Base-by-base conservation (phyloP, 1,284 basidiomycete species). In the Cystobasidium slooffiae region DNA sequence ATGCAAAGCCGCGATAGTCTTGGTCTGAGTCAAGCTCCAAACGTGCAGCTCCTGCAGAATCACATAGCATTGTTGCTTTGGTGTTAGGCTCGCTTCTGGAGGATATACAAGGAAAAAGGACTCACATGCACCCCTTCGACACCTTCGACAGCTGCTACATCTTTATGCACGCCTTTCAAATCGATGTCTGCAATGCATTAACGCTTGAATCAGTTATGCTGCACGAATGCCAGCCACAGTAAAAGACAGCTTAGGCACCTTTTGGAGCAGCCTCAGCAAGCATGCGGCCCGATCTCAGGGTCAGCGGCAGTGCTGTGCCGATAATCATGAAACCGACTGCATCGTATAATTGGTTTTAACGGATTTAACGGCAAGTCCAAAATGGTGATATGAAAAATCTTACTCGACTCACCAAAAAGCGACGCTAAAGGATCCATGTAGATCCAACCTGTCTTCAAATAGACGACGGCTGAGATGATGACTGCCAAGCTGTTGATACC, bases 401-500 rank as follows among this genome's bases (percentile, higher is more conserved):
- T n/a, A n/a, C 52, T 22, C 16, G 8, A 41, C 59, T 31, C 39
- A 46, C 59, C 59, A 43, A 72, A 72, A 55, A 72, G 68, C 12
- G 68, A 72, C 12, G 47, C 66, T 20, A 69, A 9, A 18, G 68
- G 68, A 20, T 72, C 68, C 31, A 41, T 52, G 68, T 72, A 72
- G 18, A 73, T 49, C 31, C 43, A 72, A 7, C 41, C 41, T 14
- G 67, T 72, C 22, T 44, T 46, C 16, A 10, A 44, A 39, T 46
- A 43, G 10, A 72, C 66, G 39, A 44, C 68, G 14, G 44, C 68
- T 7, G 67, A 72, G 20, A 72, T 72, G 22, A 72, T 68, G n/a
- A 72, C 68, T 14, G 65, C 68, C 12, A 72, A n/a, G 43, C 22
- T 72, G 39, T 72, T 72, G 44, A 72, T 46, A 16, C 59, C 69